Evolutionary conservation across 2,329 filamentous ascomycete genomes (phyloP).

Genomic region (Mariannaea elegans): DNA sequence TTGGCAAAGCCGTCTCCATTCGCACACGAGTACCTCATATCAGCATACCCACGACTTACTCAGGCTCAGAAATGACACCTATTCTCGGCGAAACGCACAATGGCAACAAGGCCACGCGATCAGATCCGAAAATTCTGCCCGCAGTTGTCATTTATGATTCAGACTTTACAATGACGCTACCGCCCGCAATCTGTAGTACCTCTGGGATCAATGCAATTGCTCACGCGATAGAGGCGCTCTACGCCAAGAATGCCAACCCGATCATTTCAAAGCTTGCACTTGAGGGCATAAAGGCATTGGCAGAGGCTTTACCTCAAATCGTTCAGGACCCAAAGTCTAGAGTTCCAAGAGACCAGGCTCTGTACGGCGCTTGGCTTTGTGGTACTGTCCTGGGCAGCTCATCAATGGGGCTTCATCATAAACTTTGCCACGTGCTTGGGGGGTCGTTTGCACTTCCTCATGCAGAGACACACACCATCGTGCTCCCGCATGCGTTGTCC

Average conservation of each 20-base stretch:
- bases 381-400: conserved; percentile 67
- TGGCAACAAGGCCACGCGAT: conserved; percentile 65
- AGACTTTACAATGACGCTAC: conserved; percentile 66
- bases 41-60: conserved; percentile 67
- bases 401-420: conserved; percentile 73
- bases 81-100: conserved; percentile 69
- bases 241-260: conserved; percentile 69
- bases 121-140: conserved; percentile 67
- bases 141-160: conserved; percentile 72
- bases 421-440: conserved; percentile 72
- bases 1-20: conserved; percentile 67
- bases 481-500: conserved; percentile 69
- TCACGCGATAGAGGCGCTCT: conserved; percentile 69
- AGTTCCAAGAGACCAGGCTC: conserved; percentile 45
- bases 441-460: conserved; percentile 72
- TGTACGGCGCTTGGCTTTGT: conserved; percentile 73
- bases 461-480: conserved; percentile 70
- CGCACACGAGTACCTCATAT: conserved; percentile 63
- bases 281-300: conserved; percentile 56
- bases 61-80: conserved; percentile 71
- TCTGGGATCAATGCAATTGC: conserved; percentile 73
- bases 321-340: conserved; percentile 52
- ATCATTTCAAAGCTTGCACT: conserved; percentile 66
- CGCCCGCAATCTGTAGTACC: conserved; percentile 58
- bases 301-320: conserved; percentile 62